Evolutionary conservation across 805 yeast genomes (phyloP).

Genomic region (Yarrowia deformans): DNA sequence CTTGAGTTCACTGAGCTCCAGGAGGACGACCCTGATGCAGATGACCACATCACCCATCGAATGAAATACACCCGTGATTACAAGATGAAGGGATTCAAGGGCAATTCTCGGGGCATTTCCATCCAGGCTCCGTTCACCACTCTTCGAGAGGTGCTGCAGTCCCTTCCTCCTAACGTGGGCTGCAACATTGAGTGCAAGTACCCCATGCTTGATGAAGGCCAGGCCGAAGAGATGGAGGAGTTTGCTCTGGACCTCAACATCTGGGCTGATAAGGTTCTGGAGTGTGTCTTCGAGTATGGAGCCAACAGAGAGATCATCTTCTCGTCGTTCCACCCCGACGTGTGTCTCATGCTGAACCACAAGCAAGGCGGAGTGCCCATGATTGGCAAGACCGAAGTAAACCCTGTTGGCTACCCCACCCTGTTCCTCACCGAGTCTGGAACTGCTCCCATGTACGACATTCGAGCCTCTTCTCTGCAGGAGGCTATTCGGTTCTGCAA

Average conservation of each 20-base stretch:
- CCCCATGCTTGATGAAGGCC: slow-evolving; percentile 94
- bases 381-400: slow-evolving; percentile 26
- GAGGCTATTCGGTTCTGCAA: slow-evolving; percentile 90
- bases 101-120: slow-evolving; percentile 87
- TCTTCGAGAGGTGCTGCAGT: slow-evolving; percentile 79
- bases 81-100: slow-evolving; percentile 86
- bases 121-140: slow-evolving; percentile 94
- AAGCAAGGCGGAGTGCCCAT: slow-evolving; percentile 95
- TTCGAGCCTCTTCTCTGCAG: slow-evolving; percentile 85
- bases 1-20: not conserved
- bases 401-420: slow-evolving; percentile 36
- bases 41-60: slow-evolving; percentile 39
- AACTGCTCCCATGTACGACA: slow-evolving; percentile 83
- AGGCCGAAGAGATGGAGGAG: slow-evolving; percentile 85
- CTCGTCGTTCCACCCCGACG: slow-evolving; percentile 94
- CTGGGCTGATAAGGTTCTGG: slow-evolving; percentile 87
- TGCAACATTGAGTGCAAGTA: slow-evolving; percentile 94
- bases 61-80: slow-evolving; percentile 89
- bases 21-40: slow-evolving; percentile 10
- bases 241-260: slow-evolving; percentile 81
- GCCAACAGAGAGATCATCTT: slow-evolving; percentile 85
- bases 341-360: slow-evolving; percentile 81
- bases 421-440: slow-evolving; percentile 91
- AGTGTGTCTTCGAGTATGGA: slow-evolving; percentile 77
- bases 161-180: slow-evolving; percentile 83